phyloP scores from a whole-genome alignment of 148 eudicot genomes.

The Oxyria digyna region DNA sequence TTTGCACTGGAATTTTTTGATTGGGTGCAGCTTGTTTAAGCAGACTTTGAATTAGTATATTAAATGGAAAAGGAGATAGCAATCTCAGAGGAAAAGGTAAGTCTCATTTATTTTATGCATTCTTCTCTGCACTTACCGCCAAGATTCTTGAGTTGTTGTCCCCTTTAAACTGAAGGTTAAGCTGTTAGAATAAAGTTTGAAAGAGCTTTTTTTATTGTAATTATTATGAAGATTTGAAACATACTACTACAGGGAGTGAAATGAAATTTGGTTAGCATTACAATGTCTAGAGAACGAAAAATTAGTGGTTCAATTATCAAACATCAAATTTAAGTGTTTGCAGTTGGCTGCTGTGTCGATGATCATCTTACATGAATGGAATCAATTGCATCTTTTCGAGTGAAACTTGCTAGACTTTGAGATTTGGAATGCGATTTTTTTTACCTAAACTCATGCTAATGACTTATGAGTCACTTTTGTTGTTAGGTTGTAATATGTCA shows the following conservation, averaged over 20 bases:
- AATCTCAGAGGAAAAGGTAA: slow-evolving; percentile 10
- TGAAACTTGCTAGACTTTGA: neutral
- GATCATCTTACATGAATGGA: neutral
- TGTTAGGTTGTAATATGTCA: slow-evolving; percentile 69
- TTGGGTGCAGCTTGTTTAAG: slow-evolving; percentile 3
- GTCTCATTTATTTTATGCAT: neutral
- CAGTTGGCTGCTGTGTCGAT: neutral
- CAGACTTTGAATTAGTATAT: neutral
- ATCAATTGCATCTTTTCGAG: neutral
- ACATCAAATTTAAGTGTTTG: neutral
- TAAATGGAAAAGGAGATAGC: neutral
- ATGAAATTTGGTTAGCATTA: neutral
- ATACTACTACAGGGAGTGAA: neutral
- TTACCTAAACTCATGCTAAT: neutral
- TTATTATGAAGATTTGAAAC: neutral
- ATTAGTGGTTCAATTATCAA: neutral
- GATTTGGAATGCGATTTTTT: neutral
- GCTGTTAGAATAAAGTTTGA: neutral
- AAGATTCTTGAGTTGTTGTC: neutral
- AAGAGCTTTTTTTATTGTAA: too few relatives aligned
- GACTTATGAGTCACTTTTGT: neutral
- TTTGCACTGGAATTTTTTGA: neutral
- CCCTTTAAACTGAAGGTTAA: neutral
- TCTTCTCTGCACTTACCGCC: neutral
- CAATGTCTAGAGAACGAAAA: neutral